Percentiles rank a stretch among this genome's conserved stretches.
phyloP scores from a whole-genome alignment of 1,284 basidiomycete genomes.

The Cryptococcus deneoformans region DNA sequence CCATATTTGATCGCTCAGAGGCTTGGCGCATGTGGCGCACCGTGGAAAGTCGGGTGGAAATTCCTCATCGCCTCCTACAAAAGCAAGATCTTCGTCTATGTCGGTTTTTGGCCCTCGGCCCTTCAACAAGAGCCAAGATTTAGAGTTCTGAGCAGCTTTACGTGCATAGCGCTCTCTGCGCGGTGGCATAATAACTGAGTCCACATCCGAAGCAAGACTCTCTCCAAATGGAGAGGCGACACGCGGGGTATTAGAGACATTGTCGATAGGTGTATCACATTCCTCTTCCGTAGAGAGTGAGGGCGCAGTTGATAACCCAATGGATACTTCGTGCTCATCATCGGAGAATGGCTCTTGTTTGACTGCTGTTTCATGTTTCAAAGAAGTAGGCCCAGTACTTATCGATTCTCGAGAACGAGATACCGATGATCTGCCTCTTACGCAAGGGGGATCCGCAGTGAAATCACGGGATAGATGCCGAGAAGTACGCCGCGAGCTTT shows the following conservation, averaged over 20 bases:
- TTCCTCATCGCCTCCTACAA: constrained; percentile 16
- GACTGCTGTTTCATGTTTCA: constrained; percentile 13
- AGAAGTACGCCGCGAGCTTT: constrained; percentile 10
- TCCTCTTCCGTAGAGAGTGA: no score
- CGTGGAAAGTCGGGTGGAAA: constrained; percentile 27
- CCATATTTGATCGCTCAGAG: constrained; percentile 38
- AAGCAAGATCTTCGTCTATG: constrained; percentile 6
- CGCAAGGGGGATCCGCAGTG: neutral
- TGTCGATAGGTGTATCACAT: no score
- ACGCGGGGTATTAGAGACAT: no score
- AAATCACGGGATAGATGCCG: constrained; percentile 13
- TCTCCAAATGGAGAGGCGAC: no score
- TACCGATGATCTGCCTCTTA: no score
- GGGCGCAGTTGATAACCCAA: no score
- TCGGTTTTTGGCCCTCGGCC: constrained; percentile 10
- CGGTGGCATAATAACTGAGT: constrained; percentile 2
- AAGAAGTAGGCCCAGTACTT: constrained; percentile 9
- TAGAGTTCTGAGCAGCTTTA: constrained; percentile 25
- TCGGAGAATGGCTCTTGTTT: constrained; percentile 5
- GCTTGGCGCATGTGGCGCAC: constrained; percentile 38
- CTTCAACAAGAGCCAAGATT: constrained; percentile 21
- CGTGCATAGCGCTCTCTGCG: constrained; percentile 21
- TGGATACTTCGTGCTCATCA: neutral
- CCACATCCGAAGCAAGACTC: no score
- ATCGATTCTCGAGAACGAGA: constrained; percentile 6